phyloP scores from a whole-genome alignment of 2,329 filamentous ascomycete species.

The Aspergillus chevalieri region DNA sequence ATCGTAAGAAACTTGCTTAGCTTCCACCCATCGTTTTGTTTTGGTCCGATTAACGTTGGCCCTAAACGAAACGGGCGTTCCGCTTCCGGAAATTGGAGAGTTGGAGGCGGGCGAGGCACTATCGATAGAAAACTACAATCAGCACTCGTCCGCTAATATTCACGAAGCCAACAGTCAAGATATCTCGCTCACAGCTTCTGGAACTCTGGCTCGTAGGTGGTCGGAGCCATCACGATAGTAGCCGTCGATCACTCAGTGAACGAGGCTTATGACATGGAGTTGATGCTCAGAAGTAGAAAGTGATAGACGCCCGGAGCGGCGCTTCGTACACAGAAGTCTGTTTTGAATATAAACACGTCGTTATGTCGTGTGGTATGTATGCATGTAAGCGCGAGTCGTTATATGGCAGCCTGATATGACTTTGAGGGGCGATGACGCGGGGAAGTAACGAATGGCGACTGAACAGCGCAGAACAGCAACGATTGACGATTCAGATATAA shows the following conservation, averaged over 20 bases:
- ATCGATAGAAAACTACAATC: background rate
- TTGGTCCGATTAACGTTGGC: constrained; percentile 83
- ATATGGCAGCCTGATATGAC: too few species aligned
- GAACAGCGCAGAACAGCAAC: too few species aligned
- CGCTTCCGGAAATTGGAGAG: constrained; percentile 20
- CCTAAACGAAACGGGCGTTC: constrained; percentile 59
- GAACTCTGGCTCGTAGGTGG: constrained; percentile 17
- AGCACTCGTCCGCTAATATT: background rate
- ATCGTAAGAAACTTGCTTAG: constrained; percentile 78
- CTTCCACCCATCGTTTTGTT: constrained; percentile 92
- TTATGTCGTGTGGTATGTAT: too few species aligned
- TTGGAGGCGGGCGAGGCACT: constrained; percentile 13
- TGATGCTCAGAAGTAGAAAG: background rate
- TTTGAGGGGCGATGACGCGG: too few species aligned
- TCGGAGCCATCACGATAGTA: constrained; percentile 19
- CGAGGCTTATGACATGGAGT: background rate
- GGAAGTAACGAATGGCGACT: too few species aligned
- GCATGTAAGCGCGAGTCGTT: too few species aligned
- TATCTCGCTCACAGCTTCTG: constrained; percentile 19
- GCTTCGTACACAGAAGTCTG: too few species aligned
- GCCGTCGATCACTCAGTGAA: background rate
- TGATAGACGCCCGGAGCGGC: background rate
- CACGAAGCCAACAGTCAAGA: background rate
- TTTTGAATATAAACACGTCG: too few species aligned
- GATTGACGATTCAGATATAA: too few species aligned